Evolutionary conservation across 805 yeast species (phyloP).

Genomic region (Saccharomycopsis olivae): DNA sequence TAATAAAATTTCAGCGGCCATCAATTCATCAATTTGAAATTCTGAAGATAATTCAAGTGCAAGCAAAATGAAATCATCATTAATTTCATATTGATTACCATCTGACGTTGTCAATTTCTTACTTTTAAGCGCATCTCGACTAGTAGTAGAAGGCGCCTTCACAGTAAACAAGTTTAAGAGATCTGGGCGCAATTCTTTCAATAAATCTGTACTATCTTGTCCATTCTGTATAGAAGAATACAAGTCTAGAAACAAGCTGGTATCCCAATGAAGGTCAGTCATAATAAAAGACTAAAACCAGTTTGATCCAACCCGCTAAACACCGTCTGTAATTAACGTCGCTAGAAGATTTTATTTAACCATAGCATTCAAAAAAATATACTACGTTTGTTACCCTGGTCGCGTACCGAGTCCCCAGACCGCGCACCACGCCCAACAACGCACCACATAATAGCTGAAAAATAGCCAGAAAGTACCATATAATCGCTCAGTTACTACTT

Average conservation of each 20-base stretch:
- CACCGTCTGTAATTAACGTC: neutral
- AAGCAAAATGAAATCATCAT: conserved; percentile 51
- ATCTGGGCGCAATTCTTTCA: conserved; percentile 7
- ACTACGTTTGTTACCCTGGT: no score
- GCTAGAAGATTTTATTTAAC: no score
- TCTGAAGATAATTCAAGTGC: conserved; percentile 51
- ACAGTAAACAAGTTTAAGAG: conserved; percentile 5
- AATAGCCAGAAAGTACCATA: no score
- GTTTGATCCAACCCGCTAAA: no score
- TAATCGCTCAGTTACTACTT: no score
- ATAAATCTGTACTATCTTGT: neutral
- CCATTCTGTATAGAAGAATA: conserved; percentile 1
- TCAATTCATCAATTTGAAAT: conserved; percentile 65
- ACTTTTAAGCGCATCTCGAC: conserved; percentile 6
- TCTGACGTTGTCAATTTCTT: conserved; percentile 3
- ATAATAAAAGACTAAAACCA: no score
- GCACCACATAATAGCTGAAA: no score
- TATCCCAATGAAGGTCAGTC: conserved; percentile 12
- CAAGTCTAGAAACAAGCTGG: conserved; percentile 3
- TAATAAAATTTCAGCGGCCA: conserved; percentile 59
- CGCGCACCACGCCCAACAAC: no score
- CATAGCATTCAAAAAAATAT: no score
- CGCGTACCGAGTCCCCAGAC: no score
- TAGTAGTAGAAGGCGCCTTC: conserved; percentile 1
- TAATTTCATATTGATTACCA: conserved; percentile 36